A percentile compares a stretch with the other conserved stretches of the same genome.
Evolutionary conservation across 2,329 filamentous ascomycete genomes (phyloP).

Genomic region (Penicillium corylophilum): DNA sequence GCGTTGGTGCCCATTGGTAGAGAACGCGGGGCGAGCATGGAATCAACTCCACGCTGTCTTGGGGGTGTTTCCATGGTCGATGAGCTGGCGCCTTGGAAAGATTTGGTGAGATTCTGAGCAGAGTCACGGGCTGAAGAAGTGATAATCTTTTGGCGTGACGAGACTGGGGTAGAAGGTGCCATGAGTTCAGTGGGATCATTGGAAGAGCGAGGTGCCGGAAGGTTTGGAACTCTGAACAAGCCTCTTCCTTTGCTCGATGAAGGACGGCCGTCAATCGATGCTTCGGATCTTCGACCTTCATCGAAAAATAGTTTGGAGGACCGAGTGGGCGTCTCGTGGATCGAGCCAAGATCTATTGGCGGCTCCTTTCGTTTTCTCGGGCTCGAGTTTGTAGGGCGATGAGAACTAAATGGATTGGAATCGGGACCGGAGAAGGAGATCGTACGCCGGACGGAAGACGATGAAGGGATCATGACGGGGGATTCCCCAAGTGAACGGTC

Average conservation of each 20-base stretch:
- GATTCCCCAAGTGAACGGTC: constrained; percentile 30
- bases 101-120: constrained; percentile 8
- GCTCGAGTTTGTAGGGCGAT: background rate
- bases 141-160: constrained; percentile 22
- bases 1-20: constrained; percentile 5
- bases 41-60: constrained; percentile 8
- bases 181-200: constrained; percentile 12
- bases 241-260: constrained; percentile 18
- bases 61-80: constrained; percentile 35
- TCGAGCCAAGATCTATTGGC: constrained; percentile 14
- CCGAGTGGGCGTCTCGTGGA: constrained; percentile 44
- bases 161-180: constrained; percentile 30
- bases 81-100: constrained; percentile 5
- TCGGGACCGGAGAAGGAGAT: constrained; percentile 27
- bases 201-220: constrained; percentile 25
- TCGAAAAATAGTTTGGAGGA: constrained; percentile 25
- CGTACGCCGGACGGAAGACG: constrained; percentile 32
- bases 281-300: constrained; percentile 3
- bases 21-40: constrained; percentile 8
- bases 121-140: constrained; percentile 4
- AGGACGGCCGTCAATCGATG: constrained; percentile 10
- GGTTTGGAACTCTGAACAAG: constrained; percentile 28
- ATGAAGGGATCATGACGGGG: constrained; percentile 34
- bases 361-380: constrained; percentile 6
- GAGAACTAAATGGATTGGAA: constrained; percentile 17